Base-by-base conservation (phyloP, 805 yeast species). In the Wickerhamomyces queroliae region DNA sequence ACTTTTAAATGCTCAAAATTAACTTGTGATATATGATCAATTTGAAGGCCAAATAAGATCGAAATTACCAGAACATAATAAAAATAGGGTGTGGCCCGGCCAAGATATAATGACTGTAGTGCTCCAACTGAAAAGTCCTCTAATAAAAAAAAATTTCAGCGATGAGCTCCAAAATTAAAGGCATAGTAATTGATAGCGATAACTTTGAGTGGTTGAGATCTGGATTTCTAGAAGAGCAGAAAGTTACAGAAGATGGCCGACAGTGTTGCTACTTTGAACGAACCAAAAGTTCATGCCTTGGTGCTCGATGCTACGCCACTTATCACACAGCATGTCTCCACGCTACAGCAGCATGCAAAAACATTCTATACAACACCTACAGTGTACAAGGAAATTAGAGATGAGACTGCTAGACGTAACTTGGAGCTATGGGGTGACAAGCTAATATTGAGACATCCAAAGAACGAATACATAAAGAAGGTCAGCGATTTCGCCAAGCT, bases 271-370 rank as follows among this genome's bases (percentile, higher is more conserved):
- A 16, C 17, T 16, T 28, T 28, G 21, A 28, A 32, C n/a, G 35
- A 20, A 8, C 35, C 35, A 16, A 52, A 44, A 25, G 58, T 50
- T 9, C 44, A 46, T n/a, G 38, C 51, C 1, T 67, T 95, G 41
- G 85, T 87, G 25, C 70, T 93, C 48, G 99, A 93, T 72, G 98
- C 99, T 3, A 93, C 96, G 37, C 99, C 99, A 6, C 66, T 93
- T 49, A 84, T 93, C 50, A 83, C 95, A 2, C 95, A 87, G 53
- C 72, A 93, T 5, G 86, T 85, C 11, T 72, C 89, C 3, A 74
- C 80, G 17, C 67, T 93, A 33, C 79, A 80, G 52, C 76, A 74
- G 47, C 76, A 72, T 55, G 97, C 95, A 1, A 61, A 72, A 15
- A 60, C 63, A n/a, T 86, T 86, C 54, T 83, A 70, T 59, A 90